Conservation (phyloP, 306 rosid species). For the Pyrus betulifolia region DNA sequence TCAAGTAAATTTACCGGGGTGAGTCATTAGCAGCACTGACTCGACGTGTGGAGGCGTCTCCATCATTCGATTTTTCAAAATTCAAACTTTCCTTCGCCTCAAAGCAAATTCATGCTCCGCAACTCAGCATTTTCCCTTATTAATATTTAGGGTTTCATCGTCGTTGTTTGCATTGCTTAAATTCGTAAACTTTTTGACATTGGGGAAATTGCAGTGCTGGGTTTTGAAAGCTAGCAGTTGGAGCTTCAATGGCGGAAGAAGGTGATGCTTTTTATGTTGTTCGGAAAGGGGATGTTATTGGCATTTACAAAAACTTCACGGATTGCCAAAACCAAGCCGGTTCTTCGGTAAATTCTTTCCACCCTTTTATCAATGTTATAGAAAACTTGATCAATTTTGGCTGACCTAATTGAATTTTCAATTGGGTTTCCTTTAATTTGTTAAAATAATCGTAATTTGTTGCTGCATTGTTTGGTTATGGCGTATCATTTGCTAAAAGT, state of each 20-base stretch:
- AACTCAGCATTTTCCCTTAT: not conserved
- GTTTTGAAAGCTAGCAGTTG: not conserved
- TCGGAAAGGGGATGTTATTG: constrained; percentile 64
- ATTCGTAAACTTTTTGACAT: not conserved
- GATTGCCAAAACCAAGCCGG: constrained; percentile 50
- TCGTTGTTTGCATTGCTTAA: not conserved
- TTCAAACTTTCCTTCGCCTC: not conserved
- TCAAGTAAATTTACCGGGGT: not conserved
- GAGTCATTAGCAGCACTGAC: too few species aligned
- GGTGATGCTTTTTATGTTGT: constrained; percentile 67
- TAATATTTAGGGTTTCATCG: not conserved
- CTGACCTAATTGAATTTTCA: too few species aligned
- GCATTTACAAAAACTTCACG: constrained; percentile 53
- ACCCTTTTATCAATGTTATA: not conserved
- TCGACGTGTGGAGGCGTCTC: not conserved
- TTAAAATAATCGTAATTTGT: not conserved
- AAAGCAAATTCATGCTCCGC: not conserved
- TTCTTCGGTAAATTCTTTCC: constrained; percentile 35
- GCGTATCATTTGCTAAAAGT: not conserved
- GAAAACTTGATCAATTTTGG: not conserved
- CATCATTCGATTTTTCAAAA: too few species aligned
- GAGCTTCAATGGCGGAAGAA: constrained; percentile 57
- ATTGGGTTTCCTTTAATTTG: not conserved
- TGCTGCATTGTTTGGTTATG: not conserved
- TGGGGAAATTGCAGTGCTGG: constrained; percentile 11